Conservation (phyloP, 768 basidiomycete genomes). For the Termitomyces sp. region DNA sequence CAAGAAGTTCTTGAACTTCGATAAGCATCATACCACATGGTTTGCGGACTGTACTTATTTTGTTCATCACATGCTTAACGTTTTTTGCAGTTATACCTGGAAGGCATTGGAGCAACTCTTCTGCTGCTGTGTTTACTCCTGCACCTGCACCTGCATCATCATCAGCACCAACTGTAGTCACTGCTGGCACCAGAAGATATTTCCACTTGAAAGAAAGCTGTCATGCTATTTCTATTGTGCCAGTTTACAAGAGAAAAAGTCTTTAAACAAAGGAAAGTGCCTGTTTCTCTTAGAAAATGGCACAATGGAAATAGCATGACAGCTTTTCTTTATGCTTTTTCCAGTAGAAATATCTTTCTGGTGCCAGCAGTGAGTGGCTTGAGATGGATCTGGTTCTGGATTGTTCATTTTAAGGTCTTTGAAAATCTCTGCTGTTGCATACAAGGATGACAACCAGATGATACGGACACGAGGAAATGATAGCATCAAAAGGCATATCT, state of each 20-base stretch:
- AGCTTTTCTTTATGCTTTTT: too few relatives aligned
- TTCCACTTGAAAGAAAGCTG: too few relatives aligned
- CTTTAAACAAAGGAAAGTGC: too few relatives aligned
- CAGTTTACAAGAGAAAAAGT: too few relatives aligned
- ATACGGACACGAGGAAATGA: slow-evolving; percentile 89
- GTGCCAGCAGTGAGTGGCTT: too few relatives aligned
- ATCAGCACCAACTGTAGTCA: slow-evolving; percentile 73
- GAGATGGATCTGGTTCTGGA: slow-evolving; percentile 72
- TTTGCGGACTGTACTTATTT: slow-evolving; percentile 71
- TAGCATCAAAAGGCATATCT: slow-evolving; percentile 84
- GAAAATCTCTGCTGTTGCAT: slow-evolving; percentile 89
- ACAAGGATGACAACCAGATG: slow-evolving; percentile 97
- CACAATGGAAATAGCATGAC: too few relatives aligned
- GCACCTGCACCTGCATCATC: slow-evolving; percentile 62
- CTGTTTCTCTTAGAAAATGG: too few relatives aligned
- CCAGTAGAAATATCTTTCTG: too few relatives aligned
- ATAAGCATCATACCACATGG: slow-evolving; percentile 58
- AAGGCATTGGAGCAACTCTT: slow-evolving; percentile 75
- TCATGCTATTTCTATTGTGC: too few relatives aligned
- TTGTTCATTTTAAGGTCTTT: slow-evolving; percentile 80
- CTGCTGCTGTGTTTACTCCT: slow-evolving; percentile 68
- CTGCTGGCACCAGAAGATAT: too few relatives aligned
- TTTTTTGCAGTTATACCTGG: slow-evolving; percentile 87
- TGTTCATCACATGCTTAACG: slow-evolving; percentile 76
- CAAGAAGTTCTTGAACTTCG: slow-evolving; percentile 69